phyloP scores from a whole-genome alignment of 805 yeast species.

The Pichia californica region DNA sequence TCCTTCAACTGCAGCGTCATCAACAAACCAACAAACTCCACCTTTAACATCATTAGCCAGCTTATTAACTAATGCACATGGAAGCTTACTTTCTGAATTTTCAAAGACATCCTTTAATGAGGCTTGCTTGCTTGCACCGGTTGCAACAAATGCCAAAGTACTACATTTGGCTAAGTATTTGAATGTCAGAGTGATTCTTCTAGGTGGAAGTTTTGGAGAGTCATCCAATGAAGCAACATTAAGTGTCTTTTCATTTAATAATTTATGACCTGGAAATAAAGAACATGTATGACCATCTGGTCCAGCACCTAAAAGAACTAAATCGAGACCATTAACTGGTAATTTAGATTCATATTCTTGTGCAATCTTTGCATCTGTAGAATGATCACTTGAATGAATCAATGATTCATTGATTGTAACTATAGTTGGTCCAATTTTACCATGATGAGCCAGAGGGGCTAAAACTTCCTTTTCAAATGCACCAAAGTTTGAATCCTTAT shows the following conservation, averaged over 20 bases:
- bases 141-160: conserved; percentile 75
- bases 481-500: conserved; percentile 83
- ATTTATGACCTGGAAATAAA: conserved; percentile 75
- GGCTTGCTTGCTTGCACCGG: conserved; percentile 78
- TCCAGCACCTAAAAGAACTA: conserved; percentile 81
- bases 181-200: conserved; percentile 84
- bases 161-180: conserved; percentile 56
- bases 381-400: conserved; percentile 44
- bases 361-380: conserved; percentile 51
- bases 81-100: conserved; percentile 40
- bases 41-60: conserved; percentile 31
- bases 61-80: conserved; percentile 69
- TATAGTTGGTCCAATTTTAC: conserved; percentile 48
- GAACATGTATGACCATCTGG: conserved; percentile 97
- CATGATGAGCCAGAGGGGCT: conserved; percentile 37
- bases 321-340: conserved; percentile 49
- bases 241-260: conserved; percentile 48
- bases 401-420: conserved; percentile 60
- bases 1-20: conserved; percentile 67
- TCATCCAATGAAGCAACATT: conserved; percentile 63
- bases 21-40: conserved; percentile 77
- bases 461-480: conserved; percentile 62
- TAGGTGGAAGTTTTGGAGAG: conserved; percentile 91
- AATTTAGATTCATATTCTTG: conserved; percentile 52
- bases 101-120: conserved; percentile 67